Evolutionary conservation across 805 yeast species (phyloP).

Genomic region (Yarrowia bubula): DNA sequence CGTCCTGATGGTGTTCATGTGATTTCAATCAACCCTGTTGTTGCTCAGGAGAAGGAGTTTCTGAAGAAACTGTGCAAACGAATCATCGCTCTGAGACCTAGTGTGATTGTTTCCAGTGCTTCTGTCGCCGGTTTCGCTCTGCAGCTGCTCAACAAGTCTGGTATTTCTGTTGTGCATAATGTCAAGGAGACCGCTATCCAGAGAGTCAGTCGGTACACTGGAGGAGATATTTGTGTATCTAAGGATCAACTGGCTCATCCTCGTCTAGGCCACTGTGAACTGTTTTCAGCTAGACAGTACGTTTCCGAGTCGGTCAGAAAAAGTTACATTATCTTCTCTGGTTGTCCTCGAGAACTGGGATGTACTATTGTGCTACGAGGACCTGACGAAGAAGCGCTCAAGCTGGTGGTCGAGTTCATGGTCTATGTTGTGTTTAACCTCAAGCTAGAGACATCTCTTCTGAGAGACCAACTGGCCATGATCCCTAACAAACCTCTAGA

Average conservation of each 20-base stretch:
- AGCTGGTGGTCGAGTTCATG: constrained; percentile 77
- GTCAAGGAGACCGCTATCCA: constrained; percentile 80
- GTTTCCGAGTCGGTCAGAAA: constrained; percentile 52
- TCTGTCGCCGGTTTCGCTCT: constrained; percentile 81
- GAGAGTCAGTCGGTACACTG: constrained; percentile 72
- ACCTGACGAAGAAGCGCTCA: constrained; percentile 59
- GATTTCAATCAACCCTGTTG: constrained; percentile 75
- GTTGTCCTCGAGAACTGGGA: constrained; percentile 71
- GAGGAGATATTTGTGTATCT: constrained; percentile 80
- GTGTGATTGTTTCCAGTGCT: constrained; percentile 72
- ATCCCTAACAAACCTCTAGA: constrained; percentile 34
- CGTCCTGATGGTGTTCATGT: constrained; percentile 69
- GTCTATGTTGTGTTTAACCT: constrained; percentile 75
- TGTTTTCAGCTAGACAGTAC: constrained; percentile 68
- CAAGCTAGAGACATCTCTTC: constrained; percentile 71
- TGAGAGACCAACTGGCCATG: constrained; percentile 65
- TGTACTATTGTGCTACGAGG: constrained; percentile 89
- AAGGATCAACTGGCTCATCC: constrained; percentile 78
- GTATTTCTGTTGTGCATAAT: constrained; percentile 76
- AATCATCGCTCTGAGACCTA: constrained; percentile 72
- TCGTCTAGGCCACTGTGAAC: constrained; percentile 70
- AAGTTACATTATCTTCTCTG: constrained; percentile 75
- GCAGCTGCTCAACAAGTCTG: constrained; percentile 64
- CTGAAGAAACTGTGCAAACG: constrained; percentile 77
- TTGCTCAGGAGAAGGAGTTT: constrained; percentile 85